phyloP scores from a whole-genome alignment of 2,329 filamentous ascomycete species.

The Diaporthe vexans region DNA sequence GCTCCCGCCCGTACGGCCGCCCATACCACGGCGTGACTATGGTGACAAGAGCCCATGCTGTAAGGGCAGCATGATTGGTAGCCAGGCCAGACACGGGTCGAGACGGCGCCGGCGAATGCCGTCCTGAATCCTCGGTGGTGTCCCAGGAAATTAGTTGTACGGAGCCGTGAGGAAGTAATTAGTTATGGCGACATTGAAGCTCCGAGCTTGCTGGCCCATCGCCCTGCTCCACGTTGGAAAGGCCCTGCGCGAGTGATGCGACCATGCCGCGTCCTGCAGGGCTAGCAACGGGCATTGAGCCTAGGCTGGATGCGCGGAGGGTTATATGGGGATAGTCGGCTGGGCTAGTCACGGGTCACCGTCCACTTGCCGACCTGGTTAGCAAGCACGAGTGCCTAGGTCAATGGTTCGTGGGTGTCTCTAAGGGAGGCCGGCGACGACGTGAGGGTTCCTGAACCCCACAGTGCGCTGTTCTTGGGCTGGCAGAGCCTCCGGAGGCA shows the following conservation, averaged over 20 bases:
- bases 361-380: background rate
- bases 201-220: conserved; percentile 32
- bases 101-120: background rate
- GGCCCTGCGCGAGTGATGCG: conserved; percentile 20
- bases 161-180: conserved; percentile 3
- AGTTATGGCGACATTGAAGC: conserved; percentile 8
- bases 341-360: background rate
- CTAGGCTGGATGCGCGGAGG: background rate
- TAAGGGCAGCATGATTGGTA: background rate
- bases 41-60: conserved; percentile 9
- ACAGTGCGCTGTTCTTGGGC: conserved; percentile 13
- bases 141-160: background rate
- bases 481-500: conserved; percentile 23
- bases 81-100: background rate
- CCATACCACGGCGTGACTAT: conserved; percentile 8
- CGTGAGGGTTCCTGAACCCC: conserved; percentile 12
- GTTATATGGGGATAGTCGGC: background rate
- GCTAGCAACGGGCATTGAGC: conserved; percentile 26
- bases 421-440: background rate
- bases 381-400: background rate
- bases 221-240: conserved; percentile 36
- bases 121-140: background rate
- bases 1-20: background rate
- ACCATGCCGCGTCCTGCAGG: conserved; percentile 30
- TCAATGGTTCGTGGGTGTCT: conserved; percentile 16